Evolutionary conservation across 768 basidiomycete genomes (phyloP).

Genomic region (Trametes cinnabarina): DNA sequence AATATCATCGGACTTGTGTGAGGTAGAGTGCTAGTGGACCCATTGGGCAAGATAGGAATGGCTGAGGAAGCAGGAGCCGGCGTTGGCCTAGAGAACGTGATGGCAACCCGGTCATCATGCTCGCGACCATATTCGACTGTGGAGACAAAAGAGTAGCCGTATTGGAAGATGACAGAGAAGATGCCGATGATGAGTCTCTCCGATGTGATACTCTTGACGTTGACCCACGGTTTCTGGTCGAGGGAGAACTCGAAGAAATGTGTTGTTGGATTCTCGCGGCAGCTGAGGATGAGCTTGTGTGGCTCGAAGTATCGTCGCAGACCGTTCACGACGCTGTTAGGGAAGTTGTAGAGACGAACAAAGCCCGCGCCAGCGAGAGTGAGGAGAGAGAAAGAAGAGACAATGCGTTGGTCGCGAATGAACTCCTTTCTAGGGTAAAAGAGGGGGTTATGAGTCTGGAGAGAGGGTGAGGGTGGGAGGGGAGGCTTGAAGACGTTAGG

Average conservation of each 20-base stretch:
- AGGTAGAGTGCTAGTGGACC: conserved; percentile 28
- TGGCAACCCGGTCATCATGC: conserved; percentile 65
- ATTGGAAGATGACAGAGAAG: conserved; percentile 57
- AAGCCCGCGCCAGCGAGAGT: conserved; percentile 63
- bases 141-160: conserved; percentile 63
- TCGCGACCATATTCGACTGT: conserved; percentile 77
- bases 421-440: conserved; percentile 62
- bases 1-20: conserved; percentile 42
- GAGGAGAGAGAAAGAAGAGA: conserved; percentile 65
- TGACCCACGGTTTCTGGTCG: conserved; percentile 71
- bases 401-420: conserved; percentile 52
- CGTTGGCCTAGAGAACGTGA: conserved; percentile 63
- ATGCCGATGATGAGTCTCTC: conserved; percentile 72
- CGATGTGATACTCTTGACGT: conserved; percentile 59
- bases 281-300: conserved; percentile 41
- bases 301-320: conserved; percentile 57
- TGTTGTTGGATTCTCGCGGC: conserved; percentile 54
- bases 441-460: conserved; percentile 55
- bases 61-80: conserved; percentile 37
- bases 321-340: conserved; percentile 47
- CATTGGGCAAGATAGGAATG: conserved; percentile 39
- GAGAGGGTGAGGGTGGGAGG: conserved; percentile 18
- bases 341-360: conserved; percentile 71
- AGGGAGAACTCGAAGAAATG: conserved; percentile 67
- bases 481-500: conserved; percentile 20